These are phyloP conservation scores for Carex sylvatica DNA, from an alignment of 202 grass and related monocot species.

Conservation along the genomic window DNA sequence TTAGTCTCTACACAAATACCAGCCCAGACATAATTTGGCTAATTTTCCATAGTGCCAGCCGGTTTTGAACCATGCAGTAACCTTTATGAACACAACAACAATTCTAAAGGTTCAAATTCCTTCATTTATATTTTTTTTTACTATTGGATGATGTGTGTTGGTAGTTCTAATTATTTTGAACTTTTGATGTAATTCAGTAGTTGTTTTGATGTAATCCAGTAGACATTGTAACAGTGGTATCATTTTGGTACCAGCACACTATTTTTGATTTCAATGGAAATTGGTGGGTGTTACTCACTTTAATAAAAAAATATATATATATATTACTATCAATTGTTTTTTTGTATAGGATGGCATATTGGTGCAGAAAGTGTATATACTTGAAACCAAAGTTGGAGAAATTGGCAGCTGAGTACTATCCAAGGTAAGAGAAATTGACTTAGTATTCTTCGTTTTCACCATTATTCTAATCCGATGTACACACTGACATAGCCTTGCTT, in stretches of 20 bases:
- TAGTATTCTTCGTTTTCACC: neutral
- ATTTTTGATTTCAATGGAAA: too few species aligned
- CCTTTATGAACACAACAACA: neutral
- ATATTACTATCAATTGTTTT: neutral
- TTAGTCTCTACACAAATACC: neutral
- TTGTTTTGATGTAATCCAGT: too few species aligned
- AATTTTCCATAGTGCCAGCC: neutral
- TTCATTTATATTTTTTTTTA: neutral
- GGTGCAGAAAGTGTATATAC: slow-evolving; percentile 99
- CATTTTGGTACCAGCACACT: too few species aligned
- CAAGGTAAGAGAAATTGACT: slow-evolving; percentile 50
- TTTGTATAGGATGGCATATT: slow-evolving; percentile 71
- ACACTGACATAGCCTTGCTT: neutral
- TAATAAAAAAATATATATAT: too few species aligned
- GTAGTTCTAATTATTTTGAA: too few species aligned
- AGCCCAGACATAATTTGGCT: neutral
- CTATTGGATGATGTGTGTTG: too few species aligned
- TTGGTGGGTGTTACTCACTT: too few species aligned
- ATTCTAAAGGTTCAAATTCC: neutral
- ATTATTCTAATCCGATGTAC: neutral
- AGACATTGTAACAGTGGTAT: too few species aligned
- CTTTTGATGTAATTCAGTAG: too few species aligned
- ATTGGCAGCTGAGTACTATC: slow-evolving; percentile 79
- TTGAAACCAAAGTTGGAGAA: slow-evolving; percentile 98
- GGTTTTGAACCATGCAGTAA: too few species aligned